phyloP scores from a whole-genome alignment of 2,329 filamentous ascomycete species.

The Neoarthrinium moseri region DNA sequence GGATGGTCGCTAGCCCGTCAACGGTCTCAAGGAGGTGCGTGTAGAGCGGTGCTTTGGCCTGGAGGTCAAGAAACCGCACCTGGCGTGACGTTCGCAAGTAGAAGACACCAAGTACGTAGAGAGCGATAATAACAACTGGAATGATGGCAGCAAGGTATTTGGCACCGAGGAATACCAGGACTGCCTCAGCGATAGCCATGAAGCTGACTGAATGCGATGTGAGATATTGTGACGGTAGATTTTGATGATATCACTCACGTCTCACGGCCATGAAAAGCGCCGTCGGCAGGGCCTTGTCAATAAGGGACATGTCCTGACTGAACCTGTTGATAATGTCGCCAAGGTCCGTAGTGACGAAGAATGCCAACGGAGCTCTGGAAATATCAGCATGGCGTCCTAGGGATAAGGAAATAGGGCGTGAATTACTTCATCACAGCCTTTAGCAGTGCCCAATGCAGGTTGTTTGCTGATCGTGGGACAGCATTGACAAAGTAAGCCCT shows the following conservation, averaged over 20 bases:
- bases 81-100: constrained; percentile 34
- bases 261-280: constrained; percentile 29
- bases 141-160: not conserved
- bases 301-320: constrained; percentile 9
- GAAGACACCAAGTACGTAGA: constrained; percentile 29
- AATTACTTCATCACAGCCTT: too few relatives aligned
- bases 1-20: constrained; percentile 3
- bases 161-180: not conserved
- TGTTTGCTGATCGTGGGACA: too few relatives aligned
- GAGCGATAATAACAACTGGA: constrained; percentile 7
- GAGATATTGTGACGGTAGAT: too few relatives aligned
- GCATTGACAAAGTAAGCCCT: too few relatives aligned
- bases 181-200: too few relatives aligned
- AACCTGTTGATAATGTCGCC: constrained; percentile 7
- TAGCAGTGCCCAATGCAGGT: too few relatives aligned
- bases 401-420: too few relatives aligned
- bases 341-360: constrained; percentile 2
- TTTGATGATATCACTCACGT: too few relatives aligned
- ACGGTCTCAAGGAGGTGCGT: constrained; percentile 25
- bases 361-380: constrained; percentile 1
- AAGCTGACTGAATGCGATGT: too few relatives aligned
- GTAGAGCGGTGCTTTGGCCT: constrained; percentile 31
- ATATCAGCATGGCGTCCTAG: too few relatives aligned
- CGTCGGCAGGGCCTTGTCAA: constrained; percentile 19
- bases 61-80: constrained; percentile 20